Evolutionary conservation across 768 basidiomycete genomes (phyloP), one percentile per base, ranked within the genome.

Genomic region (Lentinula boryana): DNA sequence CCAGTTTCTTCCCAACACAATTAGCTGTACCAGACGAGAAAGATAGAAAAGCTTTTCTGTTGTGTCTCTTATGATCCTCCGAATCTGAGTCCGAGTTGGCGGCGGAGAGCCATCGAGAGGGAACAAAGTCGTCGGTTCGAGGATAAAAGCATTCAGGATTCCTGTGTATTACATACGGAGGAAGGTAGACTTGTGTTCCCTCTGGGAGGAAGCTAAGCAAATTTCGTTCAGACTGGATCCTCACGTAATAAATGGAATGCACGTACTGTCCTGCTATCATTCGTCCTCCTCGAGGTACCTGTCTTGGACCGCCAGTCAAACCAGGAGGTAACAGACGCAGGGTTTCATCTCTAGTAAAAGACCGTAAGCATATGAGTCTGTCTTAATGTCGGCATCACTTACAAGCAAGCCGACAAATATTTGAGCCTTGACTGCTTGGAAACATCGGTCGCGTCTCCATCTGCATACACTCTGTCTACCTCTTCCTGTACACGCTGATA

Each of bases 1-100:
- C 80, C 31, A 80, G 68, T 23, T 50, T 52, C 23, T 52, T 70
- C 8, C 75, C 78, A 8, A 68, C 76, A 67, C 79, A 79, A 56
- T 74, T 77, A n/a, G 70, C 69, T 35, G 77, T 76, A 0, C 79
- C 76, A 53, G 65, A 65, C 44, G 77, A 78, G 64, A 78, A 77
- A 4, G 79, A 74, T 36, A 74, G 67, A 68, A 73, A 78, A 16
- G 69, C 76, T n/a, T 53, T 60, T 8, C 63, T 57, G 62, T 77
- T 70, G 60, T 67, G 68, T 16, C 16, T 61, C 18, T n/a, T 35
- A 5, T 9, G 15, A 31, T 10, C n/a, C 6, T 40, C 38, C 3
- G 38, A 43, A n/a, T 40, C 23, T 43, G 55, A 56, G 15, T 56
- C 27, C 40, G 15, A 41, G 23, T 57, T 27, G 1, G 38, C n/a